Base-by-base conservation (phyloP, 2,329 filamentous ascomycete species). In the Penicillium brasilianum region DNA sequence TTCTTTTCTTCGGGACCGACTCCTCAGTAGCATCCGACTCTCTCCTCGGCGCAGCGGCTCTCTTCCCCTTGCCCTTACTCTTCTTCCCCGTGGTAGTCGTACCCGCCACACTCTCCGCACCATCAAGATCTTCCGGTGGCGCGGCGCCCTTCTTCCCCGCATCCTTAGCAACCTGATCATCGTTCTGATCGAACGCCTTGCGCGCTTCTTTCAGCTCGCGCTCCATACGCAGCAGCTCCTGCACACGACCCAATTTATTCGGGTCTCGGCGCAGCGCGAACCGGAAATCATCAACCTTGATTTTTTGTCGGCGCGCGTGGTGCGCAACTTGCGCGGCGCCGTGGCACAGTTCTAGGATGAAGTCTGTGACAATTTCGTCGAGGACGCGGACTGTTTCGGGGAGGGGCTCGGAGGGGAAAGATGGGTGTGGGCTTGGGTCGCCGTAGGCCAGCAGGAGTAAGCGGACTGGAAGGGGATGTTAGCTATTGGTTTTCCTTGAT, bases 221-320 rank as follows among this genome's bases (percentile, higher is more conserved):
- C 69, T 96, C 92, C 83, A 94, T 93, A 77, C 92, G 90, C 67
- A 97, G 85, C 72, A 96, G 87, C 80, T 97, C 93, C 74, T 92
- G 88, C 57, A 98, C 93, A 71, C 94, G 88, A 52, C 95, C 95
- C 46, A 98, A 83, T 75, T 96, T 96, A 61, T 86, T 83, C 9
- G 91, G 89, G 72, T 98, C 96, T 66, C 90, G 87, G 34, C 95
- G 87, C 69, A 98, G 87, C 41, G 93, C 92, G 78, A 96, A 99
- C 73, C 96, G 93, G 80, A 99, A 97, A 78, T 99, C 95, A 72
- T 97, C 94, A 72, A 96, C 91, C 77, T 99, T 99, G 80, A 99
- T 93, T 80, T 99, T 99, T 72, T 96, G 92, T 1, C 95, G 90
- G 0, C 93, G 90, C 2, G 91, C 88, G 77, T 96, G 92, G 76